Evolutionary conservation across 179 eudicot genomes (phyloP).

Genomic region (Amaranthus tricolor): DNA sequence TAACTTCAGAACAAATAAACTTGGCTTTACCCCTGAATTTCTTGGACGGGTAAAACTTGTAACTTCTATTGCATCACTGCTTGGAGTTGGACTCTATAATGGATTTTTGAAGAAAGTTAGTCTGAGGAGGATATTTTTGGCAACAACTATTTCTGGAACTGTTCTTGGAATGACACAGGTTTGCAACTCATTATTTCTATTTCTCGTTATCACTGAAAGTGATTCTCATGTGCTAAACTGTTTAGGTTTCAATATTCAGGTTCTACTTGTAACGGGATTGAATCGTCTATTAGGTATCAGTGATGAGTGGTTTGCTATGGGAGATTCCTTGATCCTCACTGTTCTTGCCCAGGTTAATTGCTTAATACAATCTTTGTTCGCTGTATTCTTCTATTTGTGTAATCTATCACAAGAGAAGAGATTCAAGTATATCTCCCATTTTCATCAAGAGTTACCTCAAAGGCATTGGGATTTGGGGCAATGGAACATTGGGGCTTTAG

Average conservation of each 20-base stretch:
- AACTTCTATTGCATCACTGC: conserved; percentile 87
- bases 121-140: conserved; percentile 66
- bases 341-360: conserved; percentile 86
- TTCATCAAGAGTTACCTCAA: not conserved
- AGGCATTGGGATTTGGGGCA: no score
- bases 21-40: conserved; percentile 91
- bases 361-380: not conserved
- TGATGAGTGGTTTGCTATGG: conserved; percentile 97
- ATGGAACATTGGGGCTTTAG: not conserved
- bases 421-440: not conserved
- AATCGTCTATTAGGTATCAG: conserved; percentile 84
- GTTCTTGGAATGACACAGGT: conserved; percentile 97
- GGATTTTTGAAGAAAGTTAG: conserved; percentile 82
- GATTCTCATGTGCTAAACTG: not conserved
- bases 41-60: conserved; percentile 97
- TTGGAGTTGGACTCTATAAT: conserved; percentile 92
- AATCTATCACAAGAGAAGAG: not conserved
- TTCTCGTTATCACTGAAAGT: not conserved
- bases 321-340: conserved; percentile 87
- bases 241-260: conserved; percentile 38
- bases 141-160: conserved; percentile 77
- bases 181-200: conserved; percentile 2
- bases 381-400: not conserved
- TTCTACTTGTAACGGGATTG: conserved; percentile 87
- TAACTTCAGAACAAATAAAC: conserved; percentile 79